These are phyloP conservation scores for Corylus heterophylla DNA, from an alignment of 306 rosid genomes.

Conservation along the genomic window DNA sequence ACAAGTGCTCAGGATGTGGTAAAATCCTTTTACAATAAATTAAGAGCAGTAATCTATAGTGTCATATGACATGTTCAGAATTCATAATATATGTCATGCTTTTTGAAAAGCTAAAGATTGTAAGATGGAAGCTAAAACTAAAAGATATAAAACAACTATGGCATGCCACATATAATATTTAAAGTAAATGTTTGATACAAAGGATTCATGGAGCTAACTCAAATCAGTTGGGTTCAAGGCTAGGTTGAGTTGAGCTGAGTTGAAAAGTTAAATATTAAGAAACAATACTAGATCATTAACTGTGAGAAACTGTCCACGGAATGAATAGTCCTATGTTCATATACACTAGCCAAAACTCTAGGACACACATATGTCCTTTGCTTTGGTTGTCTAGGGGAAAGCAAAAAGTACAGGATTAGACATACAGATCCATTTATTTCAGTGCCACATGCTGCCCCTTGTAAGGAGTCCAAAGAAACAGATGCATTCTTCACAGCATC, in stretches of 20 bases:
- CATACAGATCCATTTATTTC: constrained; percentile 23
- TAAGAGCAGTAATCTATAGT: neutral
- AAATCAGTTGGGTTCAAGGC: neutral
- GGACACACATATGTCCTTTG: neutral
- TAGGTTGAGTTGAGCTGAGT: neutral
- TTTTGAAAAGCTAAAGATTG: neutral
- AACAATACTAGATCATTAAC: neutral
- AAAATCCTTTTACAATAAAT: neutral
- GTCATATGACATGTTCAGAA: neutral
- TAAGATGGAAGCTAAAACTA: neutral
- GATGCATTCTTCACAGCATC: constrained; percentile 20
- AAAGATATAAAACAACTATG: neutral
- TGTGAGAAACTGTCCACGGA: neutral
- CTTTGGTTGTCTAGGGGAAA: neutral
- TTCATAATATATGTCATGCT: neutral
- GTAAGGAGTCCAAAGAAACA: constrained; percentile 36
- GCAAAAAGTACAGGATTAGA: neutral
- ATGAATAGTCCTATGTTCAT: neutral
- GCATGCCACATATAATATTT: neutral
- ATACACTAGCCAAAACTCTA: neutral
- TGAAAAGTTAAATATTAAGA: neutral
- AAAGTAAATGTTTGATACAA: neutral
- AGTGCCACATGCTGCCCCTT: constrained; percentile 25
- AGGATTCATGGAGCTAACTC: neutral
- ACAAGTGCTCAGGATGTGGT: neutral